Percentiles rank a stretch among this genome's conserved stretches.
Conservation (phyloP, 768 basidiomycete species). For the Trametes sanguinea region DNA sequence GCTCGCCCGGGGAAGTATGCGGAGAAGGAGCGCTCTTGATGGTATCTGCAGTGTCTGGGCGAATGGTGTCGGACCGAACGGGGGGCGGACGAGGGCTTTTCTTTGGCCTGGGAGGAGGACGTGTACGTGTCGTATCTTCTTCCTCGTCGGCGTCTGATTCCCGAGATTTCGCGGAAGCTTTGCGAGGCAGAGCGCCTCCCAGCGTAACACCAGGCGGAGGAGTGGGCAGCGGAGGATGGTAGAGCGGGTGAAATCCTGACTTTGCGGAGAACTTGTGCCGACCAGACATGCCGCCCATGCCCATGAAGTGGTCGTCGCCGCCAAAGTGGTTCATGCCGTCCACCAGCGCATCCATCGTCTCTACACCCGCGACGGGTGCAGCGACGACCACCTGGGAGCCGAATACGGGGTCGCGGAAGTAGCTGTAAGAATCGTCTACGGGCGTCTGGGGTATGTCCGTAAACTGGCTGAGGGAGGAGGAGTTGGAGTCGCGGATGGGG, state of each 20-base stretch:
- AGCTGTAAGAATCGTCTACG: conserved; percentile 40
- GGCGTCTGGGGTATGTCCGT: conserved; percentile 78
- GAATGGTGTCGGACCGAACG: conserved; percentile 12
- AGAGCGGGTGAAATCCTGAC: conserved; percentile 68
- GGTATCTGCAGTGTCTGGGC: conserved; percentile 10
- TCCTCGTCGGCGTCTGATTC: conserved; percentile 63
- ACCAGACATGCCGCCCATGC: conserved; percentile 41
- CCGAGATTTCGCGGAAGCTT: conserved; percentile 33
- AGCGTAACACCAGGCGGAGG: conserved; percentile 81
- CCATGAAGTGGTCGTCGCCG: conserved; percentile 55
- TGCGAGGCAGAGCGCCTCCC: conserved; percentile 43
- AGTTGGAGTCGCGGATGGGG: conserved; percentile 60
- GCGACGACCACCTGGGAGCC: conserved; percentile 59
- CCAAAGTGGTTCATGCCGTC: conserved; percentile 81
- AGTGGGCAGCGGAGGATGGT: conserved; percentile 80
- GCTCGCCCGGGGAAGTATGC: conserved; percentile 17
- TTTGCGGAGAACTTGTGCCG: conserved; percentile 55
- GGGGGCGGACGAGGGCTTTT: conserved; percentile 2
- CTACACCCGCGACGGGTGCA: conserved; percentile 77
- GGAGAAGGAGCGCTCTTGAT: conserved; percentile 1
- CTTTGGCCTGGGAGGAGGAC: conserved; percentile 8
- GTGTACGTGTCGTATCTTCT: conserved; percentile 20
- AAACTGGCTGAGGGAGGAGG: conserved; percentile 62
- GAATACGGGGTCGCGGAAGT: conserved; percentile 31
- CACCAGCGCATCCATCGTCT: conserved; percentile 86